phyloP scores from a whole-genome alignment of 768 basidiomycete genomes.

The Leccinum boreale region DNA sequence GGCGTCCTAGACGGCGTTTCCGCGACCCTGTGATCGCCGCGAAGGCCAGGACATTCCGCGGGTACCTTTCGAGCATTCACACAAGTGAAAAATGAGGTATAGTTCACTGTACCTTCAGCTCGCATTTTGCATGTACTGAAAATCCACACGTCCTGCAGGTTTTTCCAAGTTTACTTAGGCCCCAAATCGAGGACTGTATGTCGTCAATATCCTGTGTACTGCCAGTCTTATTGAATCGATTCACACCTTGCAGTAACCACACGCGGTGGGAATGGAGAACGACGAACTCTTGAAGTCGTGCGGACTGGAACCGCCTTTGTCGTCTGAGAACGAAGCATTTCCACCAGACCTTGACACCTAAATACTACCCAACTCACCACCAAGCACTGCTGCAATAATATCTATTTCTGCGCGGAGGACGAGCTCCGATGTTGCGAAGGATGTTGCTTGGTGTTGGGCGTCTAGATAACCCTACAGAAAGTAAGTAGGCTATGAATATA shows the following conservation, averaged over 20 bases:
- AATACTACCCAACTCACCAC: constrained; percentile 42
- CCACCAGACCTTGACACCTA: constrained; percentile 4
- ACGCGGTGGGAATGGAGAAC: constrained; percentile 82
- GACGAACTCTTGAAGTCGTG: constrained; percentile 83
- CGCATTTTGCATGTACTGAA: constrained; percentile 82
- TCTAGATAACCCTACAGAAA: constrained; percentile 57
- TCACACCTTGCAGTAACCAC: constrained; percentile 76
- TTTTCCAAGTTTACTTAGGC: constrained; percentile 82
- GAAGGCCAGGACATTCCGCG: constrained; percentile 54
- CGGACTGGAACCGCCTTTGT: constrained; percentile 66
- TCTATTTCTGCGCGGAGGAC: constrained; percentile 65
- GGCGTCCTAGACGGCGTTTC: constrained; percentile 30
- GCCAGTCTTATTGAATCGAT: background rate
- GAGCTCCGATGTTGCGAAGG: constrained; percentile 52
- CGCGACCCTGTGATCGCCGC: constrained; percentile 24
- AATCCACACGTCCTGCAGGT: constrained; percentile 76
- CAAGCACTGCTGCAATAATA: constrained; percentile 55
- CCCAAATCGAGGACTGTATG: constrained; percentile 77
- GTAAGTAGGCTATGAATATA: constrained; percentile 1
- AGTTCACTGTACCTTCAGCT: constrained; percentile 60
- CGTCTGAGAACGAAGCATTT: constrained; percentile 44
- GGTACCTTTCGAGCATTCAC: constrained; percentile 50
- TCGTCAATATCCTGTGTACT: constrained; percentile 4
- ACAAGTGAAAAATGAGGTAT: constrained; percentile 2
- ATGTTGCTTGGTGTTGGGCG: constrained; percentile 53